Percentiles rank a stretch among this genome's conserved stretches.
phyloP scores from a whole-genome alignment of 495 filamentous ascomycete genomes.

The Amphirosellinia nigrospora region DNA sequence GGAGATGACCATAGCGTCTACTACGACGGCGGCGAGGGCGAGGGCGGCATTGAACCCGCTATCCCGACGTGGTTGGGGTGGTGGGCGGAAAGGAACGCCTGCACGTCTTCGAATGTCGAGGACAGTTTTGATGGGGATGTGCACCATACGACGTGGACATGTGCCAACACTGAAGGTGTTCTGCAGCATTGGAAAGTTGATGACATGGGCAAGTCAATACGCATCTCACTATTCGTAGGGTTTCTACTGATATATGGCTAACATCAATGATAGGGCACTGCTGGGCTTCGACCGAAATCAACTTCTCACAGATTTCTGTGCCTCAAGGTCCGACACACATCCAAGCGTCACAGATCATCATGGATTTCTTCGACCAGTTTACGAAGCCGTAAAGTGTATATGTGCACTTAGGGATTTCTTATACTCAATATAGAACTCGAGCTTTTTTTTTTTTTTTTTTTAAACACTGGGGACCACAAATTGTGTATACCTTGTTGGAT shows the following conservation, averaged over 20 bases:
- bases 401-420: neutral
- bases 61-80: slow-evolving; percentile 45
- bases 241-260: slow-evolving; percentile 14
- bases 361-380: slow-evolving; percentile 41
- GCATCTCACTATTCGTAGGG: neutral
- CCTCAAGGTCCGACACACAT: slow-evolving; percentile 40
- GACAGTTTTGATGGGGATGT: slow-evolving; percentile 41
- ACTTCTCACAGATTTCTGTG: slow-evolving; percentile 42
- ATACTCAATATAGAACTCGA: neutral
- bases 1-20: slow-evolving; percentile 44
- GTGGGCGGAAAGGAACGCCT: slow-evolving; percentile 47
- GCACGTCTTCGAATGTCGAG: slow-evolving; percentile 32
- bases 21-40: slow-evolving; percentile 46
- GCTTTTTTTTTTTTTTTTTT: too few species aligned
- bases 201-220: slow-evolving; percentile 40
- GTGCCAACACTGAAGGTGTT: slow-evolving; percentile 41
- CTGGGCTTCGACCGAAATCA: slow-evolving; percentile 45
- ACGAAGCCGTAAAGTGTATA: slow-evolving; percentile 32
- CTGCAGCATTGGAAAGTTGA: slow-evolving; percentile 57
- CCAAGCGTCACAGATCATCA: slow-evolving; percentile 40
- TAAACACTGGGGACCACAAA: neutral
- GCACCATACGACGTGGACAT: slow-evolving; percentile 45
- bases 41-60: slow-evolving; percentile 42
- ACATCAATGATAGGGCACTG: slow-evolving; percentile 35
- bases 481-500: neutral